phyloP scores from a whole-genome alignment of 129 eudicot genomes.

The Flaveria linearis region DNA sequence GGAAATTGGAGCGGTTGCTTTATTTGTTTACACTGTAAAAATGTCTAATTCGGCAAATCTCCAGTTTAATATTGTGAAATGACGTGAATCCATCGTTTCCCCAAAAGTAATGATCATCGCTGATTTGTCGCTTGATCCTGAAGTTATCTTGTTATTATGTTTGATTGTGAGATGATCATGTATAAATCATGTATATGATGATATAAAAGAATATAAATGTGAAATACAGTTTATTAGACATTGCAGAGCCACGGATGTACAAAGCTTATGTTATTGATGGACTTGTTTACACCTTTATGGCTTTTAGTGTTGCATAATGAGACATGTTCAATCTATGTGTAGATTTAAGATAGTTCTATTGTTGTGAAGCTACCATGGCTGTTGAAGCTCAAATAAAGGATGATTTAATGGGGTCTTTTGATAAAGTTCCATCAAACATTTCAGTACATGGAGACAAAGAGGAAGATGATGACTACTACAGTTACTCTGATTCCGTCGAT shows the following conservation, averaged over 20 bases:
- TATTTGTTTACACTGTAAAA: no score
- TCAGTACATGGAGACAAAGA: slow-evolving; percentile 53
- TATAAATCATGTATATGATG: slow-evolving; percentile 11
- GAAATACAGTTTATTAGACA: not conserved
- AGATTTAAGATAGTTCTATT: slow-evolving; percentile 50
- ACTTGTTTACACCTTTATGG: slow-evolving; percentile 1
- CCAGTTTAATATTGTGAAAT: no score
- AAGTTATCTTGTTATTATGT: not conserved
- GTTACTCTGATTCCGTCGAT: slow-evolving; percentile 58
- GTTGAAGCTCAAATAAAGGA: slow-evolving; percentile 48
- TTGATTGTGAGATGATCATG: slow-evolving; percentile 9
- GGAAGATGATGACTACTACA: slow-evolving; percentile 66
- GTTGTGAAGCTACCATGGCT: slow-evolving; percentile 36
- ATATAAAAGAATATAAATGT: slow-evolving; percentile 6
- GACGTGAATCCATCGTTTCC: not conserved
- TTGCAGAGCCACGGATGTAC: not conserved
- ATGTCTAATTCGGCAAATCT: no score
- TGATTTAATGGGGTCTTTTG: slow-evolving; percentile 34
- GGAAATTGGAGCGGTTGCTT: no score
- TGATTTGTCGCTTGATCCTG: not conserved
- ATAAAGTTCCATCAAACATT: slow-evolving; percentile 44
- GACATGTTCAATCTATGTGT: slow-evolving; percentile 15
- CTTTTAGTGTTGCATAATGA: not conserved
- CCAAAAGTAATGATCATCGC: not conserved
- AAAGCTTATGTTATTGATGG: not conserved